Base-by-base conservation (phyloP, 306 rosid species). In the Vigna angularis region DNA sequence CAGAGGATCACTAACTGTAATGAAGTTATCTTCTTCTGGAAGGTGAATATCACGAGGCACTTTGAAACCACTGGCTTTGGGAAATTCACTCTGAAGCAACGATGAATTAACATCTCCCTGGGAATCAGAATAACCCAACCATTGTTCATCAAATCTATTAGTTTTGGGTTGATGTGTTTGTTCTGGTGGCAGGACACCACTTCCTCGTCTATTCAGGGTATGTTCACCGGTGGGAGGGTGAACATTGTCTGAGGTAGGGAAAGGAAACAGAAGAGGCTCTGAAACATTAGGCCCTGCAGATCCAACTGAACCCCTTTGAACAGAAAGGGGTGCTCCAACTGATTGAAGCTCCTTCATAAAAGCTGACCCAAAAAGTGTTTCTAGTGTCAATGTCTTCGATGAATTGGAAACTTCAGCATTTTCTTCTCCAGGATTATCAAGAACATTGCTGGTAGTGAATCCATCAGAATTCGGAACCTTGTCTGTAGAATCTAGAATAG, bases 261-360 rank as follows among this genome's bases (percentile, higher is more conserved):
- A 82, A 78, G 89, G 90, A 66, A 84, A 83, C 68, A 78, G 76
- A 53, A 45, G 86, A 36, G 98, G 62, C 73, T 95, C 94, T 12
- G 88, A 83, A 74, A 66, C 73, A 87, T 92, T 92, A 79, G 65
- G 82, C 73, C 84, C 84, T 49, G 80, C 84, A 66, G 94, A 82
- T 73, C 87, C 97, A 45, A 69, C 86, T 47, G 88, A 79, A 73
- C 87, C 91, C 84, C 90, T 80, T 84, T 91, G 97, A 75, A 83
- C 86, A 66, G 99, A 96, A 80, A 96, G 96, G 42, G 99, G 99
- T 7, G 98, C 98, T 84, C 98, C 99, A 79, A 93, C 94, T 63
- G 98, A 87, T 26, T 96, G 99, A 81, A 96, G 83, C 83, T 93
- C 99, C 90, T 89, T 84, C 99, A 96, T 96, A 86, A 96, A 96